These are phyloP conservation scores for Rhizophagus clarus DNA, from an alignment of 192 early-diverging fungal genomes.

Conservation along the genomic window DNA sequence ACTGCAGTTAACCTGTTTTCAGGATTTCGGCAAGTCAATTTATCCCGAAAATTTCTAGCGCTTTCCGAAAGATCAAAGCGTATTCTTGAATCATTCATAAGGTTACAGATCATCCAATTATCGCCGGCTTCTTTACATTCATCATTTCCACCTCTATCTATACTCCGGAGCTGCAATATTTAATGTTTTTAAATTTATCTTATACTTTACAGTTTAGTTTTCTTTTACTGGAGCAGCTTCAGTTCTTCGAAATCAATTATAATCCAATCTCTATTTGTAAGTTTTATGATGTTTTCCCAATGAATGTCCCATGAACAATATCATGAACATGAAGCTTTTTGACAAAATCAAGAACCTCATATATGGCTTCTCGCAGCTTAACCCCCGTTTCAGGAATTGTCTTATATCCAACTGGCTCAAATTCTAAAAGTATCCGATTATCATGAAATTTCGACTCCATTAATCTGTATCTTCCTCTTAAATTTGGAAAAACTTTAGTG, in stretches of 20 bases:
- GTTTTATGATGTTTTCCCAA: background rate
- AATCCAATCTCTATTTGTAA: background rate
- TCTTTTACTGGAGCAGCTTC: background rate
- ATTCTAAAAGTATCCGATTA: background rate
- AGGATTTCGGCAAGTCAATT: background rate
- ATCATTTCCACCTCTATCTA: background rate
- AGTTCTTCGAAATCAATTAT: background rate
- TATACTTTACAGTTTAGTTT: no score
- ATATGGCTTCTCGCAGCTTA: background rate
- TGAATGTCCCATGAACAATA: background rate
- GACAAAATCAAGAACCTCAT: background rate
- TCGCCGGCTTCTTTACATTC: background rate
- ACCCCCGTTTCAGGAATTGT: background rate
- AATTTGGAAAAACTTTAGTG: background rate
- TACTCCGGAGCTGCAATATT: background rate
- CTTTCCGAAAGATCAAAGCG: background rate
- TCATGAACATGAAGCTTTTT: background rate
- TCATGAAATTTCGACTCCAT: background rate
- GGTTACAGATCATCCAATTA: conserved; percentile 15
- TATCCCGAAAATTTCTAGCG: background rate
- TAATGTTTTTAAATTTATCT: background rate
- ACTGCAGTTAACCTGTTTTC: background rate
- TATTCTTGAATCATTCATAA: background rate
- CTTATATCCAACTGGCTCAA: background rate
- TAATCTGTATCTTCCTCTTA: no score